Evolutionary conservation across 2,329 filamentous ascomycete species (phyloP).

Genomic region (Phyllachora maydis): DNA sequence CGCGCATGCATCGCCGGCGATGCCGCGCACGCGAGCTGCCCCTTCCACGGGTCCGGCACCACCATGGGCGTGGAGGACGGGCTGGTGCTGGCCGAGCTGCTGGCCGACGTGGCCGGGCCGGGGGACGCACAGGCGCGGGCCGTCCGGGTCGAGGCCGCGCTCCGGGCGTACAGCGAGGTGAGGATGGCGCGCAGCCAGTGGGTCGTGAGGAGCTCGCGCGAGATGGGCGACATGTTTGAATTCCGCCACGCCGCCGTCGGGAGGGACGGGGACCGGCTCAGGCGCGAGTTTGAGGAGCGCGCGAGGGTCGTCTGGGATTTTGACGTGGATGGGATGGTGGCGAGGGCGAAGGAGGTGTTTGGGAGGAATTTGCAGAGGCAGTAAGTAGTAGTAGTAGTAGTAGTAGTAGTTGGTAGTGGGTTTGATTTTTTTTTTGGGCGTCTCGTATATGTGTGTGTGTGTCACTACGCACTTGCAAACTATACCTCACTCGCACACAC

Average conservation of each 20-base stretch:
- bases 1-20: slow-evolving; percentile 29
- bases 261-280: slow-evolving; percentile 11
- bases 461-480: too few species aligned
- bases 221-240: slow-evolving; percentile 12
- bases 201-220: slow-evolving; percentile 15
- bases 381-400: too few species aligned
- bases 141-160: slow-evolving; percentile 7
- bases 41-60: slow-evolving; percentile 33
- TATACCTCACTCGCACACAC: too few species aligned
- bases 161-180: slow-evolving; percentile 11
- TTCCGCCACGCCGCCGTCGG: slow-evolving; percentile 8
- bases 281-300: slow-evolving; percentile 11
- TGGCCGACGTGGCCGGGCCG: too few species aligned
- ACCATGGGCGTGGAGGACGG: slow-evolving; percentile 35
- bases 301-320: slow-evolving; percentile 11
- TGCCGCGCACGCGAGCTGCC: slow-evolving; percentile 32
- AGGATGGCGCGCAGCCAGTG: slow-evolving; percentile 15
- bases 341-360: slow-evolving; percentile 1
- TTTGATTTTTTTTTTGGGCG: too few species aligned
- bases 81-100: slow-evolving; percentile 17
- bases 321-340: slow-evolving; percentile 10
- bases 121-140: too few species aligned
- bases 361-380: too few species aligned
- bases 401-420: too few species aligned
- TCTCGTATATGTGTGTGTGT: too few species aligned